Base-by-base conservation (phyloP, 2,329 filamentous ascomycete species). In the Cladosporium cucumerinum region DNA sequence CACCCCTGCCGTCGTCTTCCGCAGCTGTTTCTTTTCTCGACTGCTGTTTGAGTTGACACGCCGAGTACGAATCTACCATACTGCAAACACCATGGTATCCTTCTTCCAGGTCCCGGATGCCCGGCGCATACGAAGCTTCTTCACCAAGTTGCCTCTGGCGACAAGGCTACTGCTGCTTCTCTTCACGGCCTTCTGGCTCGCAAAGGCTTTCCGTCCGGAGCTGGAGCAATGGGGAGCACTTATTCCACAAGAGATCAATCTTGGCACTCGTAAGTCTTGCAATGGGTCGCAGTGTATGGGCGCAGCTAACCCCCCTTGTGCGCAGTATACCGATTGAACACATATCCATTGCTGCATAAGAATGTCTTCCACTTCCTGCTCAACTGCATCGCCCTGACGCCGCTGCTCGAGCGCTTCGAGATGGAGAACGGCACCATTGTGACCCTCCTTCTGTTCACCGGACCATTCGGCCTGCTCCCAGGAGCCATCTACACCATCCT, bases 351-450 rank as follows among this genome's bases (percentile, higher is more conserved):
- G 64, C 87, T 97, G 66, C 95, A 99, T 76, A 78, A 87, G 52
- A 90, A 89, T 72, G 84, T 96, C 75, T 82, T 97, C 71, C 95
- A 98, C 78, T 84, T 89, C 67, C 73, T 93, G 61, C 81, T 96
- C 74, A 97, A 98, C 78, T 77, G 92, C 26, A 61, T 96, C 68
- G 91, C 92, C 25, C 77, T 98, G 68, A 88, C 89, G 46, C 95
- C 95, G n/a, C 82, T 99, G 60, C 81, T 99, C 76, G 94, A 97
- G 78, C 87, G 93, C 67, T 99, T 98, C 78, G 95, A 99, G 80
- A 86, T 87, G 67, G 94, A 97, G 77, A 88, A 96, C 77, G 95
- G 95, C 61, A 98, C 94, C 8, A 82, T 98, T 73, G 92, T 92
- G 28, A 90, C 92, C n/a, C 77, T 96, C 68, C 87, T 91, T 39